Evolutionary conservation across 306 rosid genomes (phyloP).

Genomic region (Cicer chorassanicum): DNA sequence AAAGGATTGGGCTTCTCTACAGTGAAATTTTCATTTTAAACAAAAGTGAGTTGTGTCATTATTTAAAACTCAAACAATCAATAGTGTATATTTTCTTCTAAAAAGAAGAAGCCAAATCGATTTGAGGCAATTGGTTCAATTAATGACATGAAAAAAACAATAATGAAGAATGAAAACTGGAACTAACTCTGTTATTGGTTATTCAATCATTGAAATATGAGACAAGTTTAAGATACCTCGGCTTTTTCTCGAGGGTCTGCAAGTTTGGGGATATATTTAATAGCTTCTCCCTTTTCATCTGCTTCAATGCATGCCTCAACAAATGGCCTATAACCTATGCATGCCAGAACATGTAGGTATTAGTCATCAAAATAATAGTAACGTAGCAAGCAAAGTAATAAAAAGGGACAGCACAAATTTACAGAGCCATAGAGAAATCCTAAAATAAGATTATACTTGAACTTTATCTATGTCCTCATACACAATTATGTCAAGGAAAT

Average conservation of each 20-base stretch:
- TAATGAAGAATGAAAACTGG: conserved; percentile 18
- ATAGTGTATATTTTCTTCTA: background rate
- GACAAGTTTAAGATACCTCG: conserved; percentile 63
- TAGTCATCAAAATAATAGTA: conserved; percentile 14
- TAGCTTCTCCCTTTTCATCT: conserved; percentile 88
- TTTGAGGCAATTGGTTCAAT: conserved; percentile 28
- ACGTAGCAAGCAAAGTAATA: conserved; percentile 35
- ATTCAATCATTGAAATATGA: background rate
- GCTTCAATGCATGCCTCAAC: conserved; percentile 98
- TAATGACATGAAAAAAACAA: conserved; percentile 33
- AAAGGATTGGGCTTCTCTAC: background rate
- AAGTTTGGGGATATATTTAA: conserved; percentile 93
- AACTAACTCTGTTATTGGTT: conserved; percentile 16
- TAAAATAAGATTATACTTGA: background rate
- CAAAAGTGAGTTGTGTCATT: background rate
- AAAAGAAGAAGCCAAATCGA: background rate
- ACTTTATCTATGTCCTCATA: background rate
- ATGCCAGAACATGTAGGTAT: conserved; percentile 43
- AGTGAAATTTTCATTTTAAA: background rate
- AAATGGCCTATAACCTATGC: conserved; percentile 83
- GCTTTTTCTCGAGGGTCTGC: conserved; percentile 95
- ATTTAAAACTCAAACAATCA: conserved; percentile 3
- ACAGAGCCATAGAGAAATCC: background rate
- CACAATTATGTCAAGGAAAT: background rate
- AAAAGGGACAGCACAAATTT: background rate